These are phyloP conservation scores for Saxispiralis lemnorum DNA, from an alignment of 495 filamentous ascomycete species.

Conservation along the genomic window DNA sequence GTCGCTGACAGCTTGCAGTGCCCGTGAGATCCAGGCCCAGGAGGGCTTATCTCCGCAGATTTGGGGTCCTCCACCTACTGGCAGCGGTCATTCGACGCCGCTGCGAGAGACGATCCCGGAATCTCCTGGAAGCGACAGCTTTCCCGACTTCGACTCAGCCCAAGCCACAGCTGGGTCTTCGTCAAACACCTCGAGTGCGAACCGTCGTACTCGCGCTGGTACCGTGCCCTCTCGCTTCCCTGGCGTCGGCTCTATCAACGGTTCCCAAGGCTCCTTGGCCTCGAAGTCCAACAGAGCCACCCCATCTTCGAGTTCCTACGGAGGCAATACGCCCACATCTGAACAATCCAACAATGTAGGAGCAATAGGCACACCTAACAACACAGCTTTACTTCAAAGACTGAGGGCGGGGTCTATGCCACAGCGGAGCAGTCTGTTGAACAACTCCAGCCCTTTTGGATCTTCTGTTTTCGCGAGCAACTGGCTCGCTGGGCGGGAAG, in stretches of 20 bases:
- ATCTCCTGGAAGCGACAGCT: constrained; percentile 84
- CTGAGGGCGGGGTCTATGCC: constrained; percentile 91
- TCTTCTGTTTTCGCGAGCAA: constrained; percentile 74
- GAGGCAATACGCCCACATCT: constrained; percentile 53
- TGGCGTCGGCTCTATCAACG: constrained; percentile 44
- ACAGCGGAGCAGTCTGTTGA: constrained; percentile 50
- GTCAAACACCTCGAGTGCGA: constrained; percentile 31
- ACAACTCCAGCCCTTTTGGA: constrained; percentile 56
- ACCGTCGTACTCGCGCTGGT: constrained; percentile 68
- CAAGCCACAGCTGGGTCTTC: constrained; percentile 8
- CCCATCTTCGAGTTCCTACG: constrained; percentile 80
- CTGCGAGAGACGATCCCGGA: constrained; percentile 94
- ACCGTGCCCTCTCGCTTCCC: constrained; percentile 92
- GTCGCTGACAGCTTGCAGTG: constrained; percentile 33
- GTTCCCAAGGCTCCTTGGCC: constrained; percentile 45
- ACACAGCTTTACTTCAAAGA: constrained; percentile 62
- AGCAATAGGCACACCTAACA: constrained; percentile 30
- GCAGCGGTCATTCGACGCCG: constrained; percentile 86
- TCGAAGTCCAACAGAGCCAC: constrained; percentile 75
- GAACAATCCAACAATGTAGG: constrained; percentile 31
- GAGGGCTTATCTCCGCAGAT: constrained; percentile 74
- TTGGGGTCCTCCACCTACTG: constrained; percentile 91
- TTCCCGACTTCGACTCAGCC: constrained; percentile 56
- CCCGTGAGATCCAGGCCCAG: constrained; percentile 91
- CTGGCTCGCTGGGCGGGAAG: constrained; percentile 59